Conservation (phyloP, 257 asterid species). For the Ajuga chamaepitys region DNA sequence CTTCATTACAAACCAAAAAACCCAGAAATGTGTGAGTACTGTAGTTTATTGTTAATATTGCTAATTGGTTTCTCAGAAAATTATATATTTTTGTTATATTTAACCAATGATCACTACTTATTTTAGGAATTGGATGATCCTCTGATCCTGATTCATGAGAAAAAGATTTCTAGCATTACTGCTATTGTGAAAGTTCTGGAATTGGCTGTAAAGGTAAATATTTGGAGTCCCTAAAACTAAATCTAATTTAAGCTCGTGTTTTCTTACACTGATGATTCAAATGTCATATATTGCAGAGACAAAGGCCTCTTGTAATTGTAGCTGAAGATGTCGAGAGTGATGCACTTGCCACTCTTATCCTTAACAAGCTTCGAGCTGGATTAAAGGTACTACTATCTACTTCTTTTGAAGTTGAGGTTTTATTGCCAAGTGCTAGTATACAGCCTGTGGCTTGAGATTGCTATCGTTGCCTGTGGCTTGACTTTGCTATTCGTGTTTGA, state of each 20-base stretch:
- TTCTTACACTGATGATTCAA: not conserved
- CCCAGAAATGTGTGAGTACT: slow-evolving; percentile 87
- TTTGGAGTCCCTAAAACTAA: not conserved
- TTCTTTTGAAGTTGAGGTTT: not conserved
- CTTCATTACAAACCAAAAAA: slow-evolving; percentile 84
- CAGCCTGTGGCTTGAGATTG: not conserved
- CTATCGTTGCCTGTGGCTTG: too few species aligned
- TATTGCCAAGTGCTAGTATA: not conserved
- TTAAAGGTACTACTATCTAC: slow-evolving; percentile 48
- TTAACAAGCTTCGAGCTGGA: slow-evolving; percentile 95
- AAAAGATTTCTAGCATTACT: slow-evolving; percentile 71
- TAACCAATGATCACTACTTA: not conserved
- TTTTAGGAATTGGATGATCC: slow-evolving; percentile 89
- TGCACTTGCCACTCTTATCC: slow-evolving; percentile 87
- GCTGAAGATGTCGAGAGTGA: slow-evolving; percentile 96
- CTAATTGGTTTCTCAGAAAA: not conserved
- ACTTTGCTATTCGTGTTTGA: too few species aligned
- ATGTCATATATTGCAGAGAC: slow-evolving; percentile 38
- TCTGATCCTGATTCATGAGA: slow-evolving; percentile 76
- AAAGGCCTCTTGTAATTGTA: slow-evolving; percentile 74
- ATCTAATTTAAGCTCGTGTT: not conserved
- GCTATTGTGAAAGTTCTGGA: slow-evolving; percentile 78
- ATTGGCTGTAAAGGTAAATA: slow-evolving; percentile 72
- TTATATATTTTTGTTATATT: not conserved
- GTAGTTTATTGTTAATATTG: not conserved